These are phyloP conservation scores for Paecilomyces fulvus DNA, from an alignment of 2,329 filamentous ascomycete species.

Conservation along the genomic window DNA sequence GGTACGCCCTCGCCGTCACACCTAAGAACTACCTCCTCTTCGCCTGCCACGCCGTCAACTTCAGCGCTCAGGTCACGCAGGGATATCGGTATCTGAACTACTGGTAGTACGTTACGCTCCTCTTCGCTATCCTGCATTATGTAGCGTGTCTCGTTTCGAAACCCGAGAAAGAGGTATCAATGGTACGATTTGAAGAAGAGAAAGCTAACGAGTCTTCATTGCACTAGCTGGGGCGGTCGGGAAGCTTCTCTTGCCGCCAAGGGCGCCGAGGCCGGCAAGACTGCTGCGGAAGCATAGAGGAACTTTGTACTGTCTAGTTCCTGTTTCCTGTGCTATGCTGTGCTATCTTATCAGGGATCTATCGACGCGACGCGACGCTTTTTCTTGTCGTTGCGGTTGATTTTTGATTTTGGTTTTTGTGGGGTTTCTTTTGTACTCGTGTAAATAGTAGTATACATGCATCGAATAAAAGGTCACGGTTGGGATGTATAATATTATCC, in stretches of 20 bases:
- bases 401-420: not conserved
- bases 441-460: not conserved
- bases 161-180: not conserved
- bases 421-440: not conserved
- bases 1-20: slow-evolving; percentile 55
- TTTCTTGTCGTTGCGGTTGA: not conserved
- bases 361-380: not conserved
- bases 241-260: slow-evolving; percentile 31
- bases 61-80: slow-evolving; percentile 51
- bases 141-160: not conserved
- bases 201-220: not conserved
- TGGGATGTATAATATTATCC: not conserved
- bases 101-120: slow-evolving; percentile 39
- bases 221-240: slow-evolving; percentile 33
- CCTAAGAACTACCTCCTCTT: slow-evolving; percentile 61
- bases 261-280: slow-evolving; percentile 20
- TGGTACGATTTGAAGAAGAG: not conserved
- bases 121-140: not conserved
- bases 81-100: slow-evolving; percentile 55
- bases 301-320: not conserved
- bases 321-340: not conserved
- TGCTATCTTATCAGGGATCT: not conserved
- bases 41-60: slow-evolving; percentile 59
- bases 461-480: not conserved
- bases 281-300: slow-evolving; percentile 7